Evolutionary conservation across 2,329 filamentous ascomycete species (phyloP).

Genomic region (Drechslerella stenobrocha): DNA sequence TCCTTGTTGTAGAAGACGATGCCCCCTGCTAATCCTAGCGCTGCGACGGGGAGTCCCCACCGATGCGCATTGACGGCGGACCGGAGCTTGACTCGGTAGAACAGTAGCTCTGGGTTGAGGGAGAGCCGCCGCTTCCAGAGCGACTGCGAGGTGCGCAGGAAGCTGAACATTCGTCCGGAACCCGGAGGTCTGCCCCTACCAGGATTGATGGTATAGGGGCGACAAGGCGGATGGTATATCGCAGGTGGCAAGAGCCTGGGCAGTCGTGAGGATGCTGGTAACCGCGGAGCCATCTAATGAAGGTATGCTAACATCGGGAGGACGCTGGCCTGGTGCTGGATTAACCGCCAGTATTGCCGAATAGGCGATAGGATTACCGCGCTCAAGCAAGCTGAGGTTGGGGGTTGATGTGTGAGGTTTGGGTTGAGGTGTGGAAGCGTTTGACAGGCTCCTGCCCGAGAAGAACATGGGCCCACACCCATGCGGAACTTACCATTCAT

Average conservation of each 20-base stretch:
- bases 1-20: constrained; percentile 36
- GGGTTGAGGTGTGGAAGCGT: constrained; percentile 18
- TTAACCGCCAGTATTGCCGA: background rate
- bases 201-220: constrained; percentile 16
- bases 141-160: constrained; percentile 43
- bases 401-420: constrained; percentile 4
- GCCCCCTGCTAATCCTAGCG: constrained; percentile 20
- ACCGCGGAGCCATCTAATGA: constrained; percentile 28
- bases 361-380: background rate
- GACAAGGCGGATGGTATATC: constrained; percentile 5
- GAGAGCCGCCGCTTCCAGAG: constrained; percentile 42
- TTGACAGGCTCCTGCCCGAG: constrained; percentile 22
- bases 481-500: constrained; percentile 44
- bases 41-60: constrained; percentile 31
- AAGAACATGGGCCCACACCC: constrained; percentile 9
- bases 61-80: constrained; percentile 14
- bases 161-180: constrained; percentile 45
- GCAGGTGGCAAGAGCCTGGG: constrained; percentile 8
- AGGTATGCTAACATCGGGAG: constrained; percentile 14
- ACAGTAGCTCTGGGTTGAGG: constrained; percentile 26
- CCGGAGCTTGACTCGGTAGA: constrained; percentile 34
- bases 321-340: background rate
- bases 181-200: constrained; percentile 8
- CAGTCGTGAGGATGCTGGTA: constrained; percentile 12
- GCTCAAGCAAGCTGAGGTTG: constrained; percentile 13